Percentiles rank a stretch among this genome's conserved stretches.
phyloP scores from a whole-genome alignment of 768 basidiomycete genomes.

The Russula olivacea region DNA sequence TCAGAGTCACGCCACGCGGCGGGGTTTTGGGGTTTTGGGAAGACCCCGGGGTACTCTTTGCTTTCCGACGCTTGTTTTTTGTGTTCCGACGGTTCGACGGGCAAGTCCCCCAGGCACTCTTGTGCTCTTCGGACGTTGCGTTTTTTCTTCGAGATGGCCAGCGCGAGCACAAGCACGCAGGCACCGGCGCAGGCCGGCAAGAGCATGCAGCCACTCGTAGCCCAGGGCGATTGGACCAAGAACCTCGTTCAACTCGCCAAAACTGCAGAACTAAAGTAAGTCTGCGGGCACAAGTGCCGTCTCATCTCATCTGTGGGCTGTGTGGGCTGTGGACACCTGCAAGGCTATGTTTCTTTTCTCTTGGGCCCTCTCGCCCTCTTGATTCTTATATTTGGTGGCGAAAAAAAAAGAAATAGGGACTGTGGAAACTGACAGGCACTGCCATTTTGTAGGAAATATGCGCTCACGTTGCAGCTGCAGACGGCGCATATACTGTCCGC shows the following conservation, averaged over 20 bases:
- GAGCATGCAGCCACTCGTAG: conserved; percentile 40
- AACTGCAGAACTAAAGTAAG: conserved; percentile 84
- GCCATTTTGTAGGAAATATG: conserved; percentile 57
- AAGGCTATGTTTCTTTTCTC: background rate
- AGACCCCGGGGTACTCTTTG: conserved; percentile 10
- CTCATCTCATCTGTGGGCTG: background rate
- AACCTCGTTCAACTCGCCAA: conserved; percentile 82
- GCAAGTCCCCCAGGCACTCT: conserved; percentile 18
- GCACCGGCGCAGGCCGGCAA: conserved; percentile 22
- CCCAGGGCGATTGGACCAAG: conserved; percentile 82
- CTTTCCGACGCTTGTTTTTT: background rate
- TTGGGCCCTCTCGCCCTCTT: background rate
- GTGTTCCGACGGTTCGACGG: too few relatives aligned
- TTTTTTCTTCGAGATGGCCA: conserved; percentile 6
- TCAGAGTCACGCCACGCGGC: too few relatives aligned
- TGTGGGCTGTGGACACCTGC: too few relatives aligned
- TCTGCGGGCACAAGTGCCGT: too few relatives aligned
- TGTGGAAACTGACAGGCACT: background rate
- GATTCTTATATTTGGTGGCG: background rate
- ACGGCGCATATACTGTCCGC: conserved; percentile 84
- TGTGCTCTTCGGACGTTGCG: conserved; percentile 2
- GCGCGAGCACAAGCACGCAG: conserved; percentile 21
- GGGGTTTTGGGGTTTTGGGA: too few relatives aligned
- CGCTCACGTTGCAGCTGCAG: conserved; percentile 74
- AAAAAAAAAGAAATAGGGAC: too few relatives aligned